A percentile compares a stretch with the other conserved stretches of the same genome.
Evolutionary conservation across 2,329 filamentous ascomycete species (phyloP).

Genomic region (Botrytis fabae): DNA sequence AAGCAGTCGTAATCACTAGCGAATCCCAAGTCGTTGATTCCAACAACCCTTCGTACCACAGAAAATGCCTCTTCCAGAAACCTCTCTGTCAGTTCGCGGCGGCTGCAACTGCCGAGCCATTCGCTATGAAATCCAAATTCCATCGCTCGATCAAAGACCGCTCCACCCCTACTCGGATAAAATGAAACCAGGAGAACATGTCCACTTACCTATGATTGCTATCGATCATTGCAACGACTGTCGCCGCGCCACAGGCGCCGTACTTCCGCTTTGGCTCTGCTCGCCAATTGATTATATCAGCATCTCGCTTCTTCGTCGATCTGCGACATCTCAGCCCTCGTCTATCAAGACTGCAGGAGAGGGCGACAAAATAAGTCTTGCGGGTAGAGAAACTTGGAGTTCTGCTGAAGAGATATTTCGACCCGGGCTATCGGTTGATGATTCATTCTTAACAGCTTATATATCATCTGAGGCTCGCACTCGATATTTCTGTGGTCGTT

Average conservation of each 20-base stretch:
- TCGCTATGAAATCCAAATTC: neutral
- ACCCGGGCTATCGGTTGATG: too few relatives aligned
- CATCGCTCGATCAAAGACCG: neutral
- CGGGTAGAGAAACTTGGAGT: neutral
- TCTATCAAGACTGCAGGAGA: neutral
- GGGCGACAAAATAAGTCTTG: neutral
- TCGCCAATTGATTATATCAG: neutral
- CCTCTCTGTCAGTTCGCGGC: neutral
- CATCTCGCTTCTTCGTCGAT: too few relatives aligned
- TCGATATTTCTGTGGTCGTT: neutral
- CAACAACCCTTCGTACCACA: too few relatives aligned
- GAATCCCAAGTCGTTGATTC: too few relatives aligned
- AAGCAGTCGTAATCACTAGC: too few relatives aligned
- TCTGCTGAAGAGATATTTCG: neutral
- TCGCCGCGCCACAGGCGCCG: neutral
- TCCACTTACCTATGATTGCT: neutral
- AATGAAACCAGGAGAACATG: neutral
- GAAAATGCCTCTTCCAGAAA: neutral
- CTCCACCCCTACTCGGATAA: neutral
- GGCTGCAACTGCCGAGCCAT: neutral
- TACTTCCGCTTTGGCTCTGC: neutral
- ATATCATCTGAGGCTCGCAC: rapidly evolving
- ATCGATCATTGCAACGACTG: conserved; percentile 3
- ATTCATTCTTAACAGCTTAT: neutral
- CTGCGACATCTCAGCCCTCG: too few relatives aligned